phyloP scores from a whole-genome alignment of 305 asterid genomes.

The Fraxinus floribunda region DNA sequence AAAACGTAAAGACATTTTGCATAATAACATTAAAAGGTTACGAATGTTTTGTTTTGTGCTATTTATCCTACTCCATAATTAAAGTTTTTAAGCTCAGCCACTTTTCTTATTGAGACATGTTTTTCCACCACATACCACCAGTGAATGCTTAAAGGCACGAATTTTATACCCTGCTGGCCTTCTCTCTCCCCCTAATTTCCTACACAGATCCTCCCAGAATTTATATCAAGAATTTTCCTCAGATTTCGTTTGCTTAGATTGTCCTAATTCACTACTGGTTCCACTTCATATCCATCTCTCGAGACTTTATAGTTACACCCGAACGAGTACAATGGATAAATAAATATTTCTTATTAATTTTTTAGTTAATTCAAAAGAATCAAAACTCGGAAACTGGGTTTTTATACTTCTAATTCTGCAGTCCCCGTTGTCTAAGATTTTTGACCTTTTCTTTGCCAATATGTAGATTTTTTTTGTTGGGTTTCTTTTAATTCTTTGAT shows the following conservation, averaged over 20 bases:
- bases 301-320: not conserved
- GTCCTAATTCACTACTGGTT: not conserved
- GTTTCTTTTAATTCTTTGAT: constrained; percentile 21
- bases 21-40: no score
- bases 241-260: constrained; percentile 30
- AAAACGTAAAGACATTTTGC: no score
- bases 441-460: constrained; percentile 35
- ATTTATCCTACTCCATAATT: no score
- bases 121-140: not conserved
- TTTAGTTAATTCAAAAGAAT: not conserved
- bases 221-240: constrained; percentile 27
- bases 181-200: constrained; percentile 22
- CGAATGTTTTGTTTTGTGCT: no score
- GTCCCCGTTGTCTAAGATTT: constrained; percentile 24
- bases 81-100: no score
- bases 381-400: constrained; percentile 20
- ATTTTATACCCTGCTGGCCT: constrained; percentile 14
- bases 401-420: constrained; percentile 23
- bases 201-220: constrained; percentile 40
- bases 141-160: not conserved
- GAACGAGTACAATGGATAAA: not conserved
- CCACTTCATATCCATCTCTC: not conserved
- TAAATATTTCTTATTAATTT: not conserved
- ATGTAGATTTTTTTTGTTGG: constrained; percentile 9
- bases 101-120: not conserved